Conservation (phyloP, 805 yeast species). For the Spathaspora boniae region DNA sequence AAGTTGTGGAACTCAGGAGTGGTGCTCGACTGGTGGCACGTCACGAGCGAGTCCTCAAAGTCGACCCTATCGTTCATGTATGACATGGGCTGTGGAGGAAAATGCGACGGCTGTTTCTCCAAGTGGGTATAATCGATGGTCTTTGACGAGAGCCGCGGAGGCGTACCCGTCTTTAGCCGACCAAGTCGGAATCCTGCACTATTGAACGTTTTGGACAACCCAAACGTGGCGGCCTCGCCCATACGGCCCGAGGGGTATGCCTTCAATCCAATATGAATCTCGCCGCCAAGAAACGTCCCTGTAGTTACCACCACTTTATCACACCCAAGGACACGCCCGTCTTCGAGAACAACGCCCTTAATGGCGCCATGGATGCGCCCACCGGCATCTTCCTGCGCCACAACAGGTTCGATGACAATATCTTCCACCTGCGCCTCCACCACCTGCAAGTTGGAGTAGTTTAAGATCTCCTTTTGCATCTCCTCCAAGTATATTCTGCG, state of each 20-base stretch:
- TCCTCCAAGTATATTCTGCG: slow-evolving; percentile 70
- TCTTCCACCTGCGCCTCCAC: slow-evolving; percentile 81
- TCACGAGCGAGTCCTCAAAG: slow-evolving; percentile 53
- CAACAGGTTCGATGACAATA: slow-evolving; percentile 54
- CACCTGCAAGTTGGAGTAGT: slow-evolving; percentile 56
- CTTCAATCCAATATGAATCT: slow-evolving; percentile 84
- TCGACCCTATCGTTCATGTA: slow-evolving; percentile 68
- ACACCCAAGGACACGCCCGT: slow-evolving; percentile 60
- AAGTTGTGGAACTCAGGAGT: slow-evolving; percentile 71
- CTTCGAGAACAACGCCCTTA: slow-evolving; percentile 63
- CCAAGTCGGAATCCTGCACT: slow-evolving; percentile 83
- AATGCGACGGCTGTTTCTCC: slow-evolving; percentile 73
- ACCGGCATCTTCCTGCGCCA: slow-evolving; percentile 19
- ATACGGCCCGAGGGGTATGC: slow-evolving; percentile 88
- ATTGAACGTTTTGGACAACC: slow-evolving; percentile 73
- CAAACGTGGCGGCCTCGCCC: slow-evolving; percentile 89
- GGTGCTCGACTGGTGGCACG: slow-evolving; percentile 78
- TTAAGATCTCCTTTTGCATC: slow-evolving; percentile 67
- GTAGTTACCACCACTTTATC: slow-evolving; percentile 83
- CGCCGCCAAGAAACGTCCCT: slow-evolving; percentile 93
- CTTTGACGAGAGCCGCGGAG: slow-evolving; percentile 75
- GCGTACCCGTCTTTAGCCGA: slow-evolving; percentile 94
- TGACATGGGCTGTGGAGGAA: slow-evolving; percentile 88
- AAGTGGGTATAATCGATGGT: slow-evolving; percentile 68
- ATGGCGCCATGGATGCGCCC: slow-evolving; percentile 48